Evolutionary conservation across 306 rosid genomes (phyloP).

Genomic region (Geum urbanum): DNA sequence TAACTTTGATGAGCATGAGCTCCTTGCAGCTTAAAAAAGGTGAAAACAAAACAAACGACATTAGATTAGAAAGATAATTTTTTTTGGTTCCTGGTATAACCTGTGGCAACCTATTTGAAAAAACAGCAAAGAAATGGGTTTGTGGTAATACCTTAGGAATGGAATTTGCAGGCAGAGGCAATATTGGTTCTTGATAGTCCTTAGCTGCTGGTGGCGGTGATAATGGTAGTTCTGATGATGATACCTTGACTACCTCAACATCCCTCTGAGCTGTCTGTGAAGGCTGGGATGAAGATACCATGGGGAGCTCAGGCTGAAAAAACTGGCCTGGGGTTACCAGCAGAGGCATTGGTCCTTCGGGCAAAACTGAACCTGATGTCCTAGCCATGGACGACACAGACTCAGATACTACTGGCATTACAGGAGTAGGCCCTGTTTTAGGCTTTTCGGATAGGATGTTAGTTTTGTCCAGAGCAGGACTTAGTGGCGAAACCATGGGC

Average conservation of each 20-base stretch:
- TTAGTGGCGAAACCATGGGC: constrained; percentile 48
- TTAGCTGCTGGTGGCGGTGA: constrained; percentile 36
- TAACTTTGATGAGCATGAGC: constrained; percentile 17
- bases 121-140: background rate
- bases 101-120: no score
- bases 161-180: constrained; percentile 35
- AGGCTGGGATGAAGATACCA: constrained; percentile 51
- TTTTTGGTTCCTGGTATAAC: no score
- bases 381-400: constrained; percentile 45
- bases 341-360: constrained; percentile 49
- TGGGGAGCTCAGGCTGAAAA: constrained; percentile 56
- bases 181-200: constrained; percentile 66
- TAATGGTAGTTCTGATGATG: constrained; percentile 38
- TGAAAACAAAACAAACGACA: constrained; percentile 9
- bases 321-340: constrained; percentile 85
- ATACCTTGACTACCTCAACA: constrained; percentile 73
- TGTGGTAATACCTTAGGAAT: constrained; percentile 37
- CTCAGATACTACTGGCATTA: constrained; percentile 55
- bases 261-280: constrained; percentile 58
- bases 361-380: constrained; percentile 38
- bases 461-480: constrained; percentile 22
- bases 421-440: constrained; percentile 40
- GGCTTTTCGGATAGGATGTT: constrained; percentile 40
- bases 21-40: constrained; percentile 18
- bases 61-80: background rate